These are phyloP conservation scores for Mortierella sp. DNA, from an alignment of 371 early-diverging fungal genomes.

Conservation along the genomic window DNA sequence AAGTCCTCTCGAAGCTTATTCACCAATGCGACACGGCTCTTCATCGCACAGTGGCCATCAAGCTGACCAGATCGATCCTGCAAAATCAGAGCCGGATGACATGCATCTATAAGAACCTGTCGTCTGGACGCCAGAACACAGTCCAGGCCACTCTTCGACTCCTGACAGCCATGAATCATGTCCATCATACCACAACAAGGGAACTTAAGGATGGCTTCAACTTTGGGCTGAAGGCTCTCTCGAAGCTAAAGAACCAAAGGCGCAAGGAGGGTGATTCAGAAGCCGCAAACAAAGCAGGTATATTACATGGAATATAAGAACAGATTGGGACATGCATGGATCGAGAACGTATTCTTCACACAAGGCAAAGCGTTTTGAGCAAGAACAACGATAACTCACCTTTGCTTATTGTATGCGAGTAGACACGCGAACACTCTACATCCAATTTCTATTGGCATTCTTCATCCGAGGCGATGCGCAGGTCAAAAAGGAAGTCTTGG, in stretches of 20 bases:
- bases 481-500: conserved; percentile 76
- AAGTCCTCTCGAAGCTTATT: conserved; percentile 50
- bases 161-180: conserved; percentile 60
- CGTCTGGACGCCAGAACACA: conserved; percentile 46
- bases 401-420: conserved; percentile 57
- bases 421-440: conserved; percentile 71
- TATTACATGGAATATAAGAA: conserved; percentile 44
- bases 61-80: conserved; percentile 41
- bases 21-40: conserved; percentile 54
- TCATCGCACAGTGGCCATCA: conserved; percentile 42
- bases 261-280: conserved; percentile 45
- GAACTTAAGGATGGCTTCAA: conserved; percentile 53
- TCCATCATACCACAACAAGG: conserved; percentile 47
- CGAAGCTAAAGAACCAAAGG: conserved; percentile 35
- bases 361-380: too few species aligned
- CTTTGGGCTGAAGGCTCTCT: conserved; percentile 40
- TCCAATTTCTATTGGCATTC: conserved; percentile 83
- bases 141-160: conserved; percentile 59
- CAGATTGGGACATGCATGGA: too few species aligned
- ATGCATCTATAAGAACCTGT: conserved; percentile 39
- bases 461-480: conserved; percentile 74
- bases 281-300: conserved; percentile 11
- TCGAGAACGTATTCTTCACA: too few species aligned
- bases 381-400: conserved; percentile 25
- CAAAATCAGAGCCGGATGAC: conserved; percentile 53